Evolutionary conservation across 352 stramenopile genomes (phyloP), one percentile per base, ranked within the genome.

Genomic region (Phytophthora litchii): DNA sequence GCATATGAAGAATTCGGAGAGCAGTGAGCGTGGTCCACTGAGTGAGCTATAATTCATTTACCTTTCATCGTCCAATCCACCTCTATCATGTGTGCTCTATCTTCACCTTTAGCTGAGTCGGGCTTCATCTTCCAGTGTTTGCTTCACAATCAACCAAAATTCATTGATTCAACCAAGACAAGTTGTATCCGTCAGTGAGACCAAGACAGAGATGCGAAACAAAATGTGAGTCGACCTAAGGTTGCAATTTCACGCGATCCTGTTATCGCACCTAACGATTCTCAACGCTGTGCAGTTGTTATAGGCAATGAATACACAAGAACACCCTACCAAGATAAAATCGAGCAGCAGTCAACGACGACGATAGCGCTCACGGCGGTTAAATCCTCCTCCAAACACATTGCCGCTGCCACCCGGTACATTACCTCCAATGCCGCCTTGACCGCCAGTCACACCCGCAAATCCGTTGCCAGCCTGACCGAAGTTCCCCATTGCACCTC

Each of bases 351-450:
- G 38, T 17, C 19, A 31, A 21, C 47, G 56, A 47, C 56, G 47
- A 41, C 54, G 54, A 6, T 31, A 34, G 44, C 41, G 42, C 42
- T 60, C 42, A 20, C 44, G 55, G 25, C 55, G 55, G 34, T 51
- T 64, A n/a, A 64, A 64, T 13, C 53, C 29, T 44, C 37, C 38
- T 35, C 55, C 46, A 38, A 58, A 44, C 6, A 29, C 29, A 37
- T 52, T 64, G 37, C 46, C 44, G 31, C 43, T 53, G 42, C 43
- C 43, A 41, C 46, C 46, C 17, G 11, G 12, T 19, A 16, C 54
- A 47, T 13, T 36, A 38, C 45, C 20, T 48, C 27, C 40, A 54
- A 64, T 50, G 17, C 48, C 57, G 5, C 23, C 2, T 32, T 51
- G 35, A 1, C 46, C 40, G 20, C 42, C 21, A 23, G n/a, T 21